A percentile compares a stretch with the other conserved stretches of the same genome.
Evolutionary conservation across 2,329 filamentous ascomycete species (phyloP).

Genomic region (Sporothrix euskadiensis): DNA sequence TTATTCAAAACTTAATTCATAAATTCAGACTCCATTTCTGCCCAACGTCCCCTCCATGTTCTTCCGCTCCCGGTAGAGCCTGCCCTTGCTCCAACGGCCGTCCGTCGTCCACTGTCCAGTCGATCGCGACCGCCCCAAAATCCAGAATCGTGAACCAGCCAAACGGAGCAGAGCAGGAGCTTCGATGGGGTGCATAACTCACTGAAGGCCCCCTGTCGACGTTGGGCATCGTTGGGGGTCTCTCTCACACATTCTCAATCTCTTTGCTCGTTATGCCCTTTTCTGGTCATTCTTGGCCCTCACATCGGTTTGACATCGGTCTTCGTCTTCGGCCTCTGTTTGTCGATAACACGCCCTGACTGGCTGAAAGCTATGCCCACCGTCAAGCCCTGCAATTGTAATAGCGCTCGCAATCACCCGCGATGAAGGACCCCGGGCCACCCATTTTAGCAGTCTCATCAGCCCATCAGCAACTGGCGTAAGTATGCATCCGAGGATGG

Average conservation of each 20-base stretch:
- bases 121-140: slow-evolving; percentile 26
- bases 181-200: not conserved
- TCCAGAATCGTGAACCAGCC: not conserved
- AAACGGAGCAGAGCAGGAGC: slow-evolving; percentile 6
- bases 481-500: slow-evolving; percentile 2
- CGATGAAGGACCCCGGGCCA: not conserved
- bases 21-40: slow-evolving; percentile 37
- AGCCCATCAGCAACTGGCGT: not conserved
- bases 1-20: not conserved
- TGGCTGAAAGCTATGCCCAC: not conserved
- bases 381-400: not conserved
- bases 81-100: slow-evolving; percentile 32
- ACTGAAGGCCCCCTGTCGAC: slow-evolving; percentile 12
- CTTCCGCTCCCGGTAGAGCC: not conserved
- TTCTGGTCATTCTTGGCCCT: not conserved
- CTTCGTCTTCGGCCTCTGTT: not conserved
- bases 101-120: slow-evolving; percentile 36
- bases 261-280: not conserved
- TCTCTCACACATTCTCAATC: not conserved
- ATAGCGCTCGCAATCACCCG: not conserved
- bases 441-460: not conserved
- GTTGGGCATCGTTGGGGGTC: slow-evolving; percentile 15
- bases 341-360: not conserved
- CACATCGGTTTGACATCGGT: not conserved
- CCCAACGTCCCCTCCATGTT: slow-evolving; percentile 34